Percentiles rank a stretch among this genome's conserved stretches.
Evolutionary conservation across 352 stramenopile genomes (phyloP).

Genomic region (Globisporangium irregulare): DNA sequence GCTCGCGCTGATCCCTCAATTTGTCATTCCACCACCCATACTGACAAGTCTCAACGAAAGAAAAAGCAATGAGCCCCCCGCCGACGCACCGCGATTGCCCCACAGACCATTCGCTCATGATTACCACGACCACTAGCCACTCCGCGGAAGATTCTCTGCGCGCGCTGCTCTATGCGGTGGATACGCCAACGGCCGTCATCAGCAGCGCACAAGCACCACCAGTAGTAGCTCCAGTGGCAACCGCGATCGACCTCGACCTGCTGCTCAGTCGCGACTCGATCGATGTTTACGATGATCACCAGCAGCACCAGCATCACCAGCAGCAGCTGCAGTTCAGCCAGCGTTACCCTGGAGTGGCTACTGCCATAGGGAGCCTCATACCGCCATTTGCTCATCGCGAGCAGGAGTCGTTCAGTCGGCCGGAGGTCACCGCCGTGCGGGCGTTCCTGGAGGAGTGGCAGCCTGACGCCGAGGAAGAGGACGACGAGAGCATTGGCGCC

Average conservation of each 20-base stretch:
- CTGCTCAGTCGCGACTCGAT: slow-evolving; percentile 15
- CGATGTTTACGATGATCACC: slow-evolving; percentile 2
- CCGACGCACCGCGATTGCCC: not conserved
- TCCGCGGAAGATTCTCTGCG: not conserved
- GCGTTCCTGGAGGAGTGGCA: slow-evolving; percentile 12
- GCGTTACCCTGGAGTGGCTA: too few species aligned
- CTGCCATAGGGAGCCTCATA: not conserved
- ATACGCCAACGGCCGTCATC: not conserved
- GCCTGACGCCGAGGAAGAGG: slow-evolving; percentile 7
- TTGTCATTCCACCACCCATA: too few species aligned
- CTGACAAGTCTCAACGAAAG: too few species aligned
- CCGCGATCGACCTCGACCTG: slow-evolving; percentile 10
- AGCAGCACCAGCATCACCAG: not conserved
- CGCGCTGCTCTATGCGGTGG: not conserved
- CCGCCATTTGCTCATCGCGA: not conserved
- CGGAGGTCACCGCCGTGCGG: slow-evolving; percentile 6
- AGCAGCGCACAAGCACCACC: not conserved
- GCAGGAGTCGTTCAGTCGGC: not conserved
- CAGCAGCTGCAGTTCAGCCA: not conserved
- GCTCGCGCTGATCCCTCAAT: too few species aligned
- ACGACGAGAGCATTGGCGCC: not conserved
- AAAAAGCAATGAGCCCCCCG: too few species aligned
- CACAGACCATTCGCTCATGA: not conserved
- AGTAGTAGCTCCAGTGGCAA: not conserved
- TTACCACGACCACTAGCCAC: not conserved